Base-by-base conservation (phyloP, 495 filamentous ascomycete species). In the Penicillium atrosanguineum region DNA sequence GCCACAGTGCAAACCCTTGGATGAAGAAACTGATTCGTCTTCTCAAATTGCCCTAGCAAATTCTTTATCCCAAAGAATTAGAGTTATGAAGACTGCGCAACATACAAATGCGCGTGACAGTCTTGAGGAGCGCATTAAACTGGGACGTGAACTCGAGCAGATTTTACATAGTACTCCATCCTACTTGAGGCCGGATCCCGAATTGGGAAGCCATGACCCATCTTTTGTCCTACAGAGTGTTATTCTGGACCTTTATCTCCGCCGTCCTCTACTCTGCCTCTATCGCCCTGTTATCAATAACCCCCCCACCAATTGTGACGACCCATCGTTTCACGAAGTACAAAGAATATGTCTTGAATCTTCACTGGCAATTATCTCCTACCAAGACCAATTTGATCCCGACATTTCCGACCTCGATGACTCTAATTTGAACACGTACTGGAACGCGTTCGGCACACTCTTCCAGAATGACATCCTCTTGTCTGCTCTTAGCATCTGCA, bases 321-420 rank as follows among this genome's bases (percentile, higher is more conserved):
- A 54, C 16, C 36, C 41, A 0, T 44, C 40, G 0, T 59, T 58
- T 37, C 14, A 29, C n/a, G 52, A 53, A 19, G 53, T 68, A 9
- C 55, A 56, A 28, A 43, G 31, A 31, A 18, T 42, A 6, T 63
- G 47, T 34, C 55, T 69, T 6, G 56, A 67, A 7, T 63, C 59
- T 5, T 63, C 59, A 1, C 38, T 65, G 1, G 51, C 42, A 2
- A 48, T 67, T 16, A 28, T 70, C 8, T 64, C 64, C 14, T 63
- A 63, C 16, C 64, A 68, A 42, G 62, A 65, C 20, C 52, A 59
- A 19, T 65, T 70, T 31, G 67, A 68, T 25, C 64, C 67, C 7
- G 55, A 36, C 7, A 40, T 61, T 9, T 38, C 54, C 1, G 60
- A 63, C 18, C 46, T 58, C 37, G 58, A 66, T 14, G 20, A 54